phyloP scores from a whole-genome alignment of 805 yeast genomes.

The Cyberlindnera maritima region DNA sequence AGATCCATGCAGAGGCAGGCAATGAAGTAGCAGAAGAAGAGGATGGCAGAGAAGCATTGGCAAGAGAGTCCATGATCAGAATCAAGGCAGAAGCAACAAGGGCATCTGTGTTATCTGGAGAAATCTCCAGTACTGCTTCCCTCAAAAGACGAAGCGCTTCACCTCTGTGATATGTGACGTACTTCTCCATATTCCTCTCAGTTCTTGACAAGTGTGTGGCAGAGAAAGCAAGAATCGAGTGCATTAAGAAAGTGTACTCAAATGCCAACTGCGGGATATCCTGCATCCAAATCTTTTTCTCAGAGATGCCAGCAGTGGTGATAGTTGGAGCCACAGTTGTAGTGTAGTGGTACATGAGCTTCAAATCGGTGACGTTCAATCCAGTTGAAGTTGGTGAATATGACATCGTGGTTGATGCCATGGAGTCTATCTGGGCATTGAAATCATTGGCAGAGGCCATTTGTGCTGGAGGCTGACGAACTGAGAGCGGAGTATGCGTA shows the following conservation, averaged over 20 bases:
- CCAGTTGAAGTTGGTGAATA: slow-evolving; percentile 49
- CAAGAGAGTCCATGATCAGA: slow-evolving; percentile 88
- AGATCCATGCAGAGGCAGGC: slow-evolving; percentile 95
- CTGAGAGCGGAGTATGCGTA: slow-evolving; percentile 24
- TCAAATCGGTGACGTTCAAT: slow-evolving; percentile 52
- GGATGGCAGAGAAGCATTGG: slow-evolving; percentile 69
- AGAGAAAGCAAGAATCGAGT: slow-evolving; percentile 82
- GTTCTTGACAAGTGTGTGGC: slow-evolving; percentile 87
- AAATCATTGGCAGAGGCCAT: slow-evolving; percentile 16
- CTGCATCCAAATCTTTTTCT: slow-evolving; percentile 78
- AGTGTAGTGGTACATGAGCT: slow-evolving; percentile 84
- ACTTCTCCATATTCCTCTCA: slow-evolving; percentile 71
- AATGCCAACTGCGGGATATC: slow-evolving; percentile 89
- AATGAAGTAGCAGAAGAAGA: slow-evolving; percentile 44
- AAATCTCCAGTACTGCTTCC: slow-evolving; percentile 82
- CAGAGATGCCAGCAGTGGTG: slow-evolving; percentile 87
- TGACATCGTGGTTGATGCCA: slow-evolving; percentile 12
- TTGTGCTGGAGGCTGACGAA: slow-evolving; percentile 16
- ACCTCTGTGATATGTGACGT: slow-evolving; percentile 82
- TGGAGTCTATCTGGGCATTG: slow-evolving; percentile 9
- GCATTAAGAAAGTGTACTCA: slow-evolving; percentile 88
- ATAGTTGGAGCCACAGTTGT: slow-evolving; percentile 83
- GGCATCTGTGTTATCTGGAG: slow-evolving; percentile 86
- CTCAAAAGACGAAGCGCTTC: slow-evolving; percentile 79
- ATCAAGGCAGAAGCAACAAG: slow-evolving; percentile 89